These are phyloP conservation scores for Coemansia sp. DNA, from an alignment of 192 early-diverging fungal species.

Conservation along the genomic window DNA sequence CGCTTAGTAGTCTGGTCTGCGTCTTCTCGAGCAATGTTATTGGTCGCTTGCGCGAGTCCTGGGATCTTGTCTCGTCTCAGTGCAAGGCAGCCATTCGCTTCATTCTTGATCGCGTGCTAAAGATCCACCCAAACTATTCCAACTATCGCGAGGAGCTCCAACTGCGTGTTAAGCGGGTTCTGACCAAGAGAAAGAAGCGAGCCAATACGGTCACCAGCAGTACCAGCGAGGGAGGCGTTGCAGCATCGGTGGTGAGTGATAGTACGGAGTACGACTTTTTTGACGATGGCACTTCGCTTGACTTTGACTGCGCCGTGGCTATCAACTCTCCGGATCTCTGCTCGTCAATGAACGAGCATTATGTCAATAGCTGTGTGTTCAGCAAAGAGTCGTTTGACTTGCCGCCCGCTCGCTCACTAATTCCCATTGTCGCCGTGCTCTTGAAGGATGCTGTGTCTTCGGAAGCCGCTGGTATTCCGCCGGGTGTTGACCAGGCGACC, in stretches of 20 bases:
- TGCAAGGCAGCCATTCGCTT: constrained; percentile 41
- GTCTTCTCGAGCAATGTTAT: constrained; percentile 36
- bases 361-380: constrained; percentile 38
- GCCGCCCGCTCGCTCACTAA: constrained; percentile 39
- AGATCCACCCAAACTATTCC: constrained; percentile 46
- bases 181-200: constrained; percentile 8
- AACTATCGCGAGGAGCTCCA: constrained; percentile 43
- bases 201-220: background rate
- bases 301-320: constrained; percentile 48
- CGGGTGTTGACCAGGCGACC: constrained; percentile 1
- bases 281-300: constrained; percentile 19
- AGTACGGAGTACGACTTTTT: background rate
- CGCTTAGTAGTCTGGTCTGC: constrained; percentile 46
- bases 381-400: constrained; percentile 39
- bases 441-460: constrained; percentile 46
- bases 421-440: constrained; percentile 51
- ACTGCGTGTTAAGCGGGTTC: constrained; percentile 25
- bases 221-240: background rate
- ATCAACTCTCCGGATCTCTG: constrained; percentile 44
- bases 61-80: constrained; percentile 30
- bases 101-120: constrained; percentile 40
- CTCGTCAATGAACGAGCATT: constrained; percentile 34
- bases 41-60: constrained; percentile 29
- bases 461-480: constrained; percentile 8
- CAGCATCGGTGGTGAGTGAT: background rate